Evolutionary conservation across 2,329 filamentous ascomycete species (phyloP).

Genomic region (Ophiosphaerella korrae): DNA sequence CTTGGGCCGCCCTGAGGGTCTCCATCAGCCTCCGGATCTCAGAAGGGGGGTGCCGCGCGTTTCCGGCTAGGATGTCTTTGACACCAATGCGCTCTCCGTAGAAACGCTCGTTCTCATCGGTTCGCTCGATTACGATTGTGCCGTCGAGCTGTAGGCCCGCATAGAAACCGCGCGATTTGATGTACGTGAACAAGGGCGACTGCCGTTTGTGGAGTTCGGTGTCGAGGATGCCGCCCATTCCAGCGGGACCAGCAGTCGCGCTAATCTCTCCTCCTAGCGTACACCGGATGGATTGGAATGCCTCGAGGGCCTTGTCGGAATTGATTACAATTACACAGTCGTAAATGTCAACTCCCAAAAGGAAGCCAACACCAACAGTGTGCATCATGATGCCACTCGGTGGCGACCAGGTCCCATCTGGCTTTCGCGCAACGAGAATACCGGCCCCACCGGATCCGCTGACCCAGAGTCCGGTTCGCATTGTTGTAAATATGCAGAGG

Average conservation of each 20-base stretch:
- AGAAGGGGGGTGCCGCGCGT: slow-evolving; percentile 61
- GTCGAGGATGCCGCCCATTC: slow-evolving; percentile 75
- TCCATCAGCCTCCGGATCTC: slow-evolving; percentile 70
- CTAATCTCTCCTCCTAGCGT: slow-evolving; percentile 83
- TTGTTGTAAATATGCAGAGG: slow-evolving; percentile 91
- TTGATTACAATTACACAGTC: slow-evolving; percentile 95
- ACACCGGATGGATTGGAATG: slow-evolving; percentile 78
- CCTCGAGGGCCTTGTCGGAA: slow-evolving; percentile 79
- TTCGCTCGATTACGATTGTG: slow-evolving; percentile 81
- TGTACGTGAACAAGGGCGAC: slow-evolving; percentile 79
- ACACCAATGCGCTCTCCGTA: slow-evolving; percentile 71
- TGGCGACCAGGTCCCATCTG: slow-evolving; percentile 88
- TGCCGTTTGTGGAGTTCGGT: slow-evolving; percentile 70
- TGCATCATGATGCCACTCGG: slow-evolving; percentile 91
- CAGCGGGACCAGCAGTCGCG: slow-evolving; percentile 76
- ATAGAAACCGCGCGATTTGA: slow-evolving; percentile 89
- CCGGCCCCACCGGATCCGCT: slow-evolving; percentile 90
- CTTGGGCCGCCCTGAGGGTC: slow-evolving; percentile 87
- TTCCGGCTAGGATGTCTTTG: slow-evolving; percentile 66
- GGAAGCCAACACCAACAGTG: slow-evolving; percentile 84
- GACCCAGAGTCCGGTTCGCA: slow-evolving; percentile 91
- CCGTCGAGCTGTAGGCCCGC: slow-evolving; percentile 87
- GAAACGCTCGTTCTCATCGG: slow-evolving; percentile 86
- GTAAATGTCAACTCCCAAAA: slow-evolving; percentile 92
- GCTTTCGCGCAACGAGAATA: slow-evolving; percentile 80